These are phyloP conservation scores for Penicillium roqueforti DNA, from an alignment of 495 filamentous ascomycete genomes.

Conservation along the genomic window DNA sequence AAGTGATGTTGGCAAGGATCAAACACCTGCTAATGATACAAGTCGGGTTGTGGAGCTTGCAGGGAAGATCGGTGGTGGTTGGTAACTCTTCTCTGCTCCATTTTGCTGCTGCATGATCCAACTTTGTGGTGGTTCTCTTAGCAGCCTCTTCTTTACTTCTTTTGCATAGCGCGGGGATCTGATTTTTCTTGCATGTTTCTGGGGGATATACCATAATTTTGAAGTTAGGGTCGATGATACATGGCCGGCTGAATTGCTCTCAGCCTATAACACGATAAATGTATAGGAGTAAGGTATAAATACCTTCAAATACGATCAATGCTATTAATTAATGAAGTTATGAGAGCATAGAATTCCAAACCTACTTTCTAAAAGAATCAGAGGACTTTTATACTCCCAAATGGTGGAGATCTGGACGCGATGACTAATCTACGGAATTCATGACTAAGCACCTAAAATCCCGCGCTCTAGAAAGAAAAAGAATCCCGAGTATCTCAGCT, in stretches of 20 bases:
- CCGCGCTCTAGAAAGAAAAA: constrained; percentile 12
- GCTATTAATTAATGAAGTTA: background rate
- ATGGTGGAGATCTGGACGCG: background rate
- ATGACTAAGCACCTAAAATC: constrained; percentile 8
- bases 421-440: background rate
- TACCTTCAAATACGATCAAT: background rate
- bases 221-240: background rate
- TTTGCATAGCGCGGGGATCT: constrained; percentile 21
- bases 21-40: constrained; percentile 53
- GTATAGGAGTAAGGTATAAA: background rate
- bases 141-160: background rate
- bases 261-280: background rate
- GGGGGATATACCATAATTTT: constrained; percentile 19
- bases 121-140: background rate
- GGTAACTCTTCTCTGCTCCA: constrained; percentile 50
- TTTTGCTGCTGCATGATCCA: background rate
- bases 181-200: constrained; percentile 16
- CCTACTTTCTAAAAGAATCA: background rate
- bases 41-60: constrained; percentile 84
- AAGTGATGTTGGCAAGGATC: constrained; percentile 86
- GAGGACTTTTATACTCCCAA: background rate
- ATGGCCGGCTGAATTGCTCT: background rate
- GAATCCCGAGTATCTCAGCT: background rate
- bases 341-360: background rate
- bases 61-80: constrained; percentile 89